phyloP scores from a whole-genome alignment of 2,329 filamentous ascomycete species.

The Colletotrichum musicola region DNA sequence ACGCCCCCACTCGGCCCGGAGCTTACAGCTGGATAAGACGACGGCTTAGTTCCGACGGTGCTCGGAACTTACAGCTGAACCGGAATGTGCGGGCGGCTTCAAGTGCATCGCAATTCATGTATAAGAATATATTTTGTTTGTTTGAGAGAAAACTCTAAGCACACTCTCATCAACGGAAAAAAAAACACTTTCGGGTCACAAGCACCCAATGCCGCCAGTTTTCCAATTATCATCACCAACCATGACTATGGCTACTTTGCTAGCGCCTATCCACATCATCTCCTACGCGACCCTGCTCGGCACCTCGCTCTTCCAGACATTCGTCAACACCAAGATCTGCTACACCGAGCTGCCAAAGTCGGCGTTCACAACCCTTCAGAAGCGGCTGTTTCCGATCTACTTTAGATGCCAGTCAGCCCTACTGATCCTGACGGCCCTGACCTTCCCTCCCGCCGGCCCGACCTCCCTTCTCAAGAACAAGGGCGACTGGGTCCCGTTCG shows the following conservation, averaged over 20 bases:
- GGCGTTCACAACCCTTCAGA: slow-evolving; percentile 55
- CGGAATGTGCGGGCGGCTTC: not conserved
- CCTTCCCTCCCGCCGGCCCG: slow-evolving; percentile 49
- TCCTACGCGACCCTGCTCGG: slow-evolving; percentile 56
- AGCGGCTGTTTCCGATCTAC: slow-evolving; percentile 56
- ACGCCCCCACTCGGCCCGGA: not conserved
- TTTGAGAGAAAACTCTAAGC: not conserved
- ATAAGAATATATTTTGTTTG: not conserved
- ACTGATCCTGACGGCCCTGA: slow-evolving; percentile 49
- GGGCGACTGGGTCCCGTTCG: slow-evolving; percentile 51
- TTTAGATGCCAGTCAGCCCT: slow-evolving; percentile 53
- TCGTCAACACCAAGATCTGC: slow-evolving; percentile 53
- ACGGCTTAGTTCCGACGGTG: slow-evolving; percentile 8
- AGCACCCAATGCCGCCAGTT: not conserved
- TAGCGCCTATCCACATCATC: slow-evolving; percentile 53
- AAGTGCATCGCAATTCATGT: not conserved
- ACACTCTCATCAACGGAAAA: not conserved
- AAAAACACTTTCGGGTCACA: too few relatives aligned
- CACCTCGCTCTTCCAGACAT: slow-evolving; percentile 55
- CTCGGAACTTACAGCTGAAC: slow-evolving; percentile 16
- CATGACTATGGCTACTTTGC: slow-evolving; percentile 34
- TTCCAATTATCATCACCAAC: not conserved
- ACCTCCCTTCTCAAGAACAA: slow-evolving; percentile 46
- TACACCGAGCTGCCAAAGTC: slow-evolving; percentile 49
- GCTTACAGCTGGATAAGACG: not conserved